Evolutionary conservation across 495 filamentous ascomycete species (phyloP).

Genomic region (Talaromyces adpressus): DNA sequence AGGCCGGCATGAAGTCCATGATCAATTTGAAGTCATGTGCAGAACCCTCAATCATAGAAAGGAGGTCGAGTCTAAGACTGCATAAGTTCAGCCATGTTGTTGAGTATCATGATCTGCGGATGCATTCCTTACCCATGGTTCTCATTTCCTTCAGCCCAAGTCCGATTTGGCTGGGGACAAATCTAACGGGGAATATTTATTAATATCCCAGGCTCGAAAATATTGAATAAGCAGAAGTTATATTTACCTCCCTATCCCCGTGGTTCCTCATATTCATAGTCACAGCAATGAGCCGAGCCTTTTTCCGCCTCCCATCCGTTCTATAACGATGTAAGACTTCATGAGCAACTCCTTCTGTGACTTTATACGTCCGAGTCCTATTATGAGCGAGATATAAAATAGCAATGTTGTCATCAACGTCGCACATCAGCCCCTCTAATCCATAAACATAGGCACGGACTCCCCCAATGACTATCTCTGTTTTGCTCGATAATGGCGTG

Average conservation of each 20-base stretch:
- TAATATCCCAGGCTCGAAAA: not conserved
- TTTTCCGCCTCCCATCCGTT: not conserved
- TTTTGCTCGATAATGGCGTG: constrained; percentile 4
- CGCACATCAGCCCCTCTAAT: not conserved
- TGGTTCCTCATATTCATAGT: constrained; percentile 8
- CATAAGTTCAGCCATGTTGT: too few species aligned
- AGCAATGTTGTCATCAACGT: not conserved
- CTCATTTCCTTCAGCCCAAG: constrained; percentile 1
- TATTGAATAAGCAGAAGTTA: not conserved
- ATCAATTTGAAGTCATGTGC: constrained; percentile 5
- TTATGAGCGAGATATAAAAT: not conserved
- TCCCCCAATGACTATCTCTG: not conserved
- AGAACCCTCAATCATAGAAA: constrained; percentile 1
- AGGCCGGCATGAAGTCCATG: not conserved
- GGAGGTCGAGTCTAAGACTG: not conserved
- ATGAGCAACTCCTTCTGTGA: not conserved
- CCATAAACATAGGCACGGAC: constrained; percentile 2
- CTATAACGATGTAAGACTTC: constrained; percentile 1
- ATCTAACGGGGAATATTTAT: not conserved
- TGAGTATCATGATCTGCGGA: too few species aligned
- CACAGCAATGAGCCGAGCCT: not conserved
- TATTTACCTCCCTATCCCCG: constrained; percentile 1
- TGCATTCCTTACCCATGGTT: not conserved
- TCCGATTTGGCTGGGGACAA: not conserved
- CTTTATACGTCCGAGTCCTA: not conserved